These are phyloP conservation scores for Myxozyma geophila DNA, from an alignment of 805 yeast species.

Conservation along the genomic window DNA sequence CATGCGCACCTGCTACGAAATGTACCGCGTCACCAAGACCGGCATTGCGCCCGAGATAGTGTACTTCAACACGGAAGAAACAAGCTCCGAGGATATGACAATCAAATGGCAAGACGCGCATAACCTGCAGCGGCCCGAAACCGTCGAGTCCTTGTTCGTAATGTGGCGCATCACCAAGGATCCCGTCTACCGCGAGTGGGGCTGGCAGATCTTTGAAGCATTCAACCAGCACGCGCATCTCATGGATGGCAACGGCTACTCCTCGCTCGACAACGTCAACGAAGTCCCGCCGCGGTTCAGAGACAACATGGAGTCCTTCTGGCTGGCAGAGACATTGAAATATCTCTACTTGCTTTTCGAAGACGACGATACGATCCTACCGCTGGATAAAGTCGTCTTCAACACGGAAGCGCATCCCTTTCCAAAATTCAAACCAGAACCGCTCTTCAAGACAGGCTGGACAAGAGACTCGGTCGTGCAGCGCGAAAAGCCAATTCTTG, in stretches of 20 bases:
- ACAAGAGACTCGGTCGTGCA: neutral
- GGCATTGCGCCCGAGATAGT: slow-evolving; percentile 91
- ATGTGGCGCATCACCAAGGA: slow-evolving; percentile 81
- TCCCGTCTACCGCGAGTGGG: slow-evolving; percentile 76
- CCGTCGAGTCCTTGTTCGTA: slow-evolving; percentile 84
- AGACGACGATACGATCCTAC: slow-evolving; percentile 63
- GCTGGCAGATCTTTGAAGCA: slow-evolving; percentile 78
- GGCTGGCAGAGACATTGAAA: slow-evolving; percentile 90
- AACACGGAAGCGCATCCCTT: slow-evolving; percentile 95
- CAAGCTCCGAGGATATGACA: slow-evolving; percentile 57
- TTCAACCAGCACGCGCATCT: slow-evolving; percentile 66
- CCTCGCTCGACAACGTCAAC: slow-evolving; percentile 71
- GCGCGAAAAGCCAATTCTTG: neutral
- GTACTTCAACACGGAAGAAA: slow-evolving; percentile 64
- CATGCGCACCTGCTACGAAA: slow-evolving; percentile 78
- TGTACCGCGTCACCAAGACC: slow-evolving; percentile 74
- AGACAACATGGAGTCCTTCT: slow-evolving; percentile 88
- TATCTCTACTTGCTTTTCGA: slow-evolving; percentile 81
- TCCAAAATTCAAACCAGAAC: slow-evolving; percentile 51
- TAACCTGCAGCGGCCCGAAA: slow-evolving; percentile 90
- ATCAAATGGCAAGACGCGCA: slow-evolving; percentile 77
- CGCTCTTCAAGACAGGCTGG: slow-evolving; percentile 35
- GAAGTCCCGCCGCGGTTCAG: slow-evolving; percentile 53
- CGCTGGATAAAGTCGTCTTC: slow-evolving; percentile 72
- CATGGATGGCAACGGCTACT: slow-evolving; percentile 53